These are phyloP conservation scores for Eucalyptus sp. DNA, from an alignment of 345 rosid genomes.

Conservation along the genomic window DNA sequence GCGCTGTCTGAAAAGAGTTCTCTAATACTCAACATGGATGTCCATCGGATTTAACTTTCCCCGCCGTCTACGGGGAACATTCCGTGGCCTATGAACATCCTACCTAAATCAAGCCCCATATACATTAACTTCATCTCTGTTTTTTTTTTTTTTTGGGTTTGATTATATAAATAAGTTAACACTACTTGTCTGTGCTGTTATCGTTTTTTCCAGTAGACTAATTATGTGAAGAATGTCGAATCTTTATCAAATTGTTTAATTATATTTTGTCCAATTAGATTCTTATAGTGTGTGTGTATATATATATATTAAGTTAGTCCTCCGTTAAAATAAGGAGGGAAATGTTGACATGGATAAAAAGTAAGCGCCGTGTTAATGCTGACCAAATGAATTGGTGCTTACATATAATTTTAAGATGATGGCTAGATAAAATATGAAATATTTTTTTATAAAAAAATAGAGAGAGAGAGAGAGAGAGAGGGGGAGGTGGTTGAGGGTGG, in stretches of 20 bases:
- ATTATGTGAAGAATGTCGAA: too few species aligned
- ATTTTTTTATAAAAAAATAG: too few species aligned
- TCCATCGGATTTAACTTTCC: not conserved
- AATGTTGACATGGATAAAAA: not conserved
- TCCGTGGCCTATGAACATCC: not conserved
- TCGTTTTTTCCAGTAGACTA: accelerated
- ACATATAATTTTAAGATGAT: not conserved
- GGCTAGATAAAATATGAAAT: not conserved
- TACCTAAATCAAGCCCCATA: not conserved
- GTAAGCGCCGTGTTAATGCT: too few species aligned
- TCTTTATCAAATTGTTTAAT: not conserved
- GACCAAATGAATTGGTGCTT: not conserved
- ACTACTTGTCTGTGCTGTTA: not conserved
- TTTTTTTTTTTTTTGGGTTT: accelerated
- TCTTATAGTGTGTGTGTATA: too few species aligned
- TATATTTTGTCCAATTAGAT: not conserved
- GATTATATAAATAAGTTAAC: not conserved
- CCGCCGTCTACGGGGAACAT: not conserved
- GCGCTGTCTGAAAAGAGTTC: not conserved
- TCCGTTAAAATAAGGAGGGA: not conserved
- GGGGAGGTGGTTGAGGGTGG: not conserved
- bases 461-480: not conserved
- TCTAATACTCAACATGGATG: not conserved
- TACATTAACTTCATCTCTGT: not conserved
- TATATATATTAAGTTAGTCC: not conserved